Evolutionary conservation across 75 land plant species (phyloP), one percentile per base, ranked within the genome.

Genomic region (Selaginella moellendorffii): DNA sequence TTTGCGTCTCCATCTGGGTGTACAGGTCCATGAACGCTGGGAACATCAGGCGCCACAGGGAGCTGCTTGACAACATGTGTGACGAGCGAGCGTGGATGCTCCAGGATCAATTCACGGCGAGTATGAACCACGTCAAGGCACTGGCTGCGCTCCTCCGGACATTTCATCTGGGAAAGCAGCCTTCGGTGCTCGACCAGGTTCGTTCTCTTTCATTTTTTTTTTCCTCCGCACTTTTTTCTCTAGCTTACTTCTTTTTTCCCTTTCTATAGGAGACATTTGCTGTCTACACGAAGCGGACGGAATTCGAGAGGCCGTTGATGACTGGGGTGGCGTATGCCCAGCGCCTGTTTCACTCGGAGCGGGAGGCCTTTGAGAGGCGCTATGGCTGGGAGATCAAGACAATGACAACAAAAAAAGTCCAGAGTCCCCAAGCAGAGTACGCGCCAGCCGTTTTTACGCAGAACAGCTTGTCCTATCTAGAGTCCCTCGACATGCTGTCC

Each of bases 51-150:
- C 59, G 59, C n/a, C 59, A 24, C 21, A 8, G n/a, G 19, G 59
- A 56, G n/a, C 19, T 9, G 23, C 59, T 56, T 8, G n/a, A 21
- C 9, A 56, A 56, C 59, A 56, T 56, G 59, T 56, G 59, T 21
- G 59, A 56, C 19, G 59, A 56, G 24, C 59, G 59, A 8, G 59
- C 59, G 8, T 56, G 59, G 59, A 56, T 56, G 59, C 24, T 56
- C 9, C 59, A 56, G n/a, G 59, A 56, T 25, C 59, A 56, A 24
- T 56, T 56, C 59, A 56, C 24, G 8, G 21, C 59, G 5, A 56
- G 24, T 19, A 56, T 56, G 59, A 56, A 56, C 24, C 59, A 56
- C 24, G 59, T 56, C 5, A 21, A 24, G n/a, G 21, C 59, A 9
- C 59, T 56, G 2, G 24, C 59, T 21, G 59, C 59, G 2, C 24